phyloP scores from a whole-genome alignment of 1,284 basidiomycete genomes.

The Fomitopsis pinicola region DNA sequence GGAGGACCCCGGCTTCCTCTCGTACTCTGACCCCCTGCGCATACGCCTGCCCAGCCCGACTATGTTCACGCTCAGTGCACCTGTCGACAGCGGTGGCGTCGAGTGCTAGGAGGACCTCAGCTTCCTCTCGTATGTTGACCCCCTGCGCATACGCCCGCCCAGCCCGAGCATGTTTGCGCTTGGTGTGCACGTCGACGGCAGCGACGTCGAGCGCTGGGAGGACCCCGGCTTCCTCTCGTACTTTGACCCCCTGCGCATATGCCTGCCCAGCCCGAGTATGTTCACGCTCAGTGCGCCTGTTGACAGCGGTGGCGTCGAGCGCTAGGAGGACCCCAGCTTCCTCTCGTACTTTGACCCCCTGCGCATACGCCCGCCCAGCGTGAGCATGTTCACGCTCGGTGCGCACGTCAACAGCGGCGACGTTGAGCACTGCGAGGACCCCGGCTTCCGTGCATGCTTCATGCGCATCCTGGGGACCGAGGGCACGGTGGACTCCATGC shows the following conservation, averaged over 20 bases:
- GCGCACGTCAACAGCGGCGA: constrained; percentile 77
- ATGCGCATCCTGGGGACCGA: constrained; percentile 52
- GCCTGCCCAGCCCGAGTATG: constrained; percentile 64
- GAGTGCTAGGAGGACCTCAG: constrained; percentile 76
- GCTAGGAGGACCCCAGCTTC: constrained; percentile 73
- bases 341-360: constrained; percentile 76
- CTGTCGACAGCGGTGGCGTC: constrained; percentile 73
- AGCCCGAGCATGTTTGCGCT: too few relatives aligned
- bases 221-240: too few relatives aligned
- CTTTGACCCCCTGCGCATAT: constrained; percentile 72
- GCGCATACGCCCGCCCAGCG: constrained; percentile 71
- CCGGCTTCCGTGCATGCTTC: constrained; percentile 55
- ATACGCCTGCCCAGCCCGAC: constrained; percentile 72
- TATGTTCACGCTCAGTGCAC: constrained; percentile 60
- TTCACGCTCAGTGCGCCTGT: constrained; percentile 69
- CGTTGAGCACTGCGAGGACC: constrained; percentile 79
- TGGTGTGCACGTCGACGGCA: too few relatives aligned
- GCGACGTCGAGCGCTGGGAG: too few relatives aligned
- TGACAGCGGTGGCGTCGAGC: constrained; percentile 72
- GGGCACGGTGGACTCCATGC: too few relatives aligned
- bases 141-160: too few relatives aligned
- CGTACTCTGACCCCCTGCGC: constrained; percentile 74
- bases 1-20: too few relatives aligned
- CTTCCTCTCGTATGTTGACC: too few relatives aligned
- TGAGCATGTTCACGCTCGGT: constrained; percentile 55